These are phyloP conservation scores for Cutaneotrichosporon dermatis DNA, from an alignment of 1,284 basidiomycete species.

Conservation along the genomic window DNA sequence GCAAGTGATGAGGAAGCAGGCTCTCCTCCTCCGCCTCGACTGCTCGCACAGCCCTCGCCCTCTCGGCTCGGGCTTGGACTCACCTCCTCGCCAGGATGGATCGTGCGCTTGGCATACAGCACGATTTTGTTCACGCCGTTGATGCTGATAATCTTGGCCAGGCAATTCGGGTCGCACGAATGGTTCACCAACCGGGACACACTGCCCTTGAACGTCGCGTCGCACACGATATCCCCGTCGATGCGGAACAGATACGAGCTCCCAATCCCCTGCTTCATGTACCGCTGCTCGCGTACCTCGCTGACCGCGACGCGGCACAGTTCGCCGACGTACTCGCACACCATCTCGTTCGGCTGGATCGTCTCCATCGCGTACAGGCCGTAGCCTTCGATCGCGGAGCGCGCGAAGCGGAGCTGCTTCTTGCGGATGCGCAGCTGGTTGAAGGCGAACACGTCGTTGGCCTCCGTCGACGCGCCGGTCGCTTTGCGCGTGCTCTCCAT, in stretches of 20 bases:
- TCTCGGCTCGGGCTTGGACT: conserved; percentile 55
- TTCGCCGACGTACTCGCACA: conserved; percentile 99
- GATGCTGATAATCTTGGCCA: conserved; percentile 97
- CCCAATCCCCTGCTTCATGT: conserved; percentile 92
- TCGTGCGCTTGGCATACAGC: conserved; percentile 92
- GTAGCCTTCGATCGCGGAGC: conserved; percentile 97
- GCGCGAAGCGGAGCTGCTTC: conserved; percentile 93
- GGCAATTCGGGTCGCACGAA: conserved; percentile 94
- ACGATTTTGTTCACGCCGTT: conserved; percentile 95
- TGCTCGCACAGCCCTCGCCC: no score
- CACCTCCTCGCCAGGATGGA: conserved; percentile 90
- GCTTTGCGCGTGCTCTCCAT: conserved; percentile 83
- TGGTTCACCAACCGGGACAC: conserved; percentile 97
- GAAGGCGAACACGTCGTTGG: conserved; percentile 74
- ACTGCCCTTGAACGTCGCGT: conserved; percentile 97
- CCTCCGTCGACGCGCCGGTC: conserved; percentile 28
- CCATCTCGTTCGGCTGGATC: conserved; percentile 94
- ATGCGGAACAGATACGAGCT: conserved; percentile 91
- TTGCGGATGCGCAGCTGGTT: conserved; percentile 97
- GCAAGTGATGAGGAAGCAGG: background rate
- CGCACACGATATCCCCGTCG: conserved; percentile 87
- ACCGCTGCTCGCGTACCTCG: conserved; percentile 93
- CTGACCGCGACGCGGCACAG: conserved; percentile 92
- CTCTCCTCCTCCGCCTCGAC: background rate
- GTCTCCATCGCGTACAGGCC: conserved; percentile 93